Conservation (phyloP, 2,329 filamentous ascomycete genomes). For the Cladosporium sp. region DNA sequence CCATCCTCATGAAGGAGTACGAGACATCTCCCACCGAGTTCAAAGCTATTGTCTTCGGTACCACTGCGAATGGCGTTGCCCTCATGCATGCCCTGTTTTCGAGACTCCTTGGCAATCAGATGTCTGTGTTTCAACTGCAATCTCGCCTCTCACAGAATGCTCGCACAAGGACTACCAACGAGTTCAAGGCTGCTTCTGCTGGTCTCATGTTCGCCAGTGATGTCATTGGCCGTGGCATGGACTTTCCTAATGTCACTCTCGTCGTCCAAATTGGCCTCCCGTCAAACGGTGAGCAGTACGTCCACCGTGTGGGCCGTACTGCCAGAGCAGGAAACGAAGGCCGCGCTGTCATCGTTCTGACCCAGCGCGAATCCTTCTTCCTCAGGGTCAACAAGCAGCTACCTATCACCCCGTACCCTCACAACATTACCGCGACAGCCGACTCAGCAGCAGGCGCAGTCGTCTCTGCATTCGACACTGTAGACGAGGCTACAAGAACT, state of each 20-base stretch:
- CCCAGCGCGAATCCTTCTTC: conserved; percentile 55
- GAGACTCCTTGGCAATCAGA: conserved; percentile 38
- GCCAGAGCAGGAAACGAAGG: conserved; percentile 78
- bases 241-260: conserved; percentile 97
- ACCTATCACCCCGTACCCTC: conserved; percentile 53
- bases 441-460: conserved; percentile 27
- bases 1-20: conserved; percentile 48
- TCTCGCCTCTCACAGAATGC: conserved; percentile 45
- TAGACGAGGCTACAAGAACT: conserved; percentile 43
- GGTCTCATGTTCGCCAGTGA: conserved; percentile 60
- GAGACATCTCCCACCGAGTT: conserved; percentile 40
- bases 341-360: conserved; percentile 56
- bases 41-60: conserved; percentile 51
- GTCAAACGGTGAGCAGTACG: conserved; percentile 64
- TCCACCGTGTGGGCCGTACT: conserved; percentile 90
- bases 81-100: conserved; percentile 42
- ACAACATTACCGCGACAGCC: conserved; percentile 40
- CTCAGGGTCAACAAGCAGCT: conserved; percentile 49
- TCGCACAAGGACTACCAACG: conserved; percentile 45
- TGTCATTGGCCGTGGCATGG: conserved; percentile 90
- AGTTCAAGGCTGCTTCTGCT: conserved; percentile 46
- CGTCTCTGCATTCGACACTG: conserved; percentile 33
- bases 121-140: conserved; percentile 45
- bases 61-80: conserved; percentile 48
- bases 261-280: conserved; percentile 69